Evolutionary conservation across 2,329 filamentous ascomycete species (phyloP).

Genomic region (Nothophoma quercina): DNA sequence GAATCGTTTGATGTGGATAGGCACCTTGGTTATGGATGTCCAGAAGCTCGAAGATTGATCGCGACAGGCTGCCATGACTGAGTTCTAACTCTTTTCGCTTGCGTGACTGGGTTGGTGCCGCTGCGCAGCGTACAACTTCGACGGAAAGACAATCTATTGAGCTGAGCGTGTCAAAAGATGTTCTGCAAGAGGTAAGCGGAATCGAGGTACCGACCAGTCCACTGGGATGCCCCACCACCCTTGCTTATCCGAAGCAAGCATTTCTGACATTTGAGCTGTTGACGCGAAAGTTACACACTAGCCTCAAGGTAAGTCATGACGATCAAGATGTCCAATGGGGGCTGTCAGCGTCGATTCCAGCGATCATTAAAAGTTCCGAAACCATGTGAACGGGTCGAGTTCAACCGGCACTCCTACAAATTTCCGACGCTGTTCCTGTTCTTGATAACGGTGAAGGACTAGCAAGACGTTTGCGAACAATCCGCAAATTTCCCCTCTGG

Average conservation of each 20-base stretch:
- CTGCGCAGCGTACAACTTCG: too few species aligned
- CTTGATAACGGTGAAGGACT: neutral
- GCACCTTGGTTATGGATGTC: too few species aligned
- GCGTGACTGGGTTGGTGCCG: too few species aligned
- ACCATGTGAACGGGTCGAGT: neutral
- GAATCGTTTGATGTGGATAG: too few species aligned
- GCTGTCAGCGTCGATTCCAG: neutral
- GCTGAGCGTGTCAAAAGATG: too few species aligned
- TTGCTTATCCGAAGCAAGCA: neutral
- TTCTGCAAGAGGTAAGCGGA: neutral
- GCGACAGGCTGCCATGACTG: neutral
- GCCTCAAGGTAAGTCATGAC: conserved; percentile 1
- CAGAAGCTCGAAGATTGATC: too few species aligned
- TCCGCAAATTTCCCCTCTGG: too few species aligned
- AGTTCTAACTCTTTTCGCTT: too few species aligned
- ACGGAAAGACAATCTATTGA: too few species aligned
- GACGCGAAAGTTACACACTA: too few species aligned
- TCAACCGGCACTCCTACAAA: conserved; percentile 6
- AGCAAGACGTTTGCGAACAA: neutral
- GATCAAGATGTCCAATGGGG: neutral
- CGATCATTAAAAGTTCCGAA: neutral
- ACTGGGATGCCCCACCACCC: neutral
- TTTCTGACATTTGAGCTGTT: neutral
- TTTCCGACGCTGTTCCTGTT: neutral
- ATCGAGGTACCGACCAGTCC: neutral